Conservation (phyloP, 2,329 filamentous ascomycete species). For the Colletotrichum falcatum region DNA sequence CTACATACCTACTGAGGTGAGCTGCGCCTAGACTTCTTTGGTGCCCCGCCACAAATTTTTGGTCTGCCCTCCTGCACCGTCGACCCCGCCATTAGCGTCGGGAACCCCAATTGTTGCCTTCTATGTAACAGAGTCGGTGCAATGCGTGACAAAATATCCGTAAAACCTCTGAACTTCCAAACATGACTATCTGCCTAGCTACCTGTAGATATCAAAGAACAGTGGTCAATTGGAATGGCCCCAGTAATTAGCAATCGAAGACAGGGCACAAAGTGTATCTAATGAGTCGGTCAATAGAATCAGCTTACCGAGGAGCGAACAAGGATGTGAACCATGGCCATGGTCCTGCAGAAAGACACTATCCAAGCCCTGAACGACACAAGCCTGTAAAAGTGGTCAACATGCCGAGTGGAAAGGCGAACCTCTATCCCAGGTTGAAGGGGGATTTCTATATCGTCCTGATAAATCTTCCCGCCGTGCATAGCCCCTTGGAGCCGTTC, state of each 20-base stretch:
- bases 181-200: neutral
- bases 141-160: neutral
- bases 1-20: conserved; percentile 8
- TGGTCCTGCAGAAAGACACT: conserved; percentile 57
- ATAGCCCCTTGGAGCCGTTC: conserved; percentile 51
- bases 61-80: conserved; percentile 33
- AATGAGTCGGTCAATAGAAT: neutral
- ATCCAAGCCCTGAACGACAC: conserved; percentile 56
- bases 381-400: conserved; percentile 55
- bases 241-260: conserved; percentile 57
- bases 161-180: neutral
- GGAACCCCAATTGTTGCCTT: conserved; percentile 5
- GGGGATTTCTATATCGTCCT: conserved; percentile 53
- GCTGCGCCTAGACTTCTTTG: conserved; percentile 11
- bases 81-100: conserved; percentile 39
- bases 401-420: conserved; percentile 61
- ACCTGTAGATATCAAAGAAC: neutral
- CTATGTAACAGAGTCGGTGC: neutral
- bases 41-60: conserved; percentile 40
- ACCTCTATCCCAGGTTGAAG: conserved; percentile 62
- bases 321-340: conserved; percentile 49
- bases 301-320: neutral
- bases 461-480: conserved; percentile 60
- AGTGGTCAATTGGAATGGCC: no score
- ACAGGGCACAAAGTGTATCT: conserved; percentile 55